Base-by-base conservation (phyloP, 2,329 filamentous ascomycete genomes). In the Fusarium chlamydosporum region DNA sequence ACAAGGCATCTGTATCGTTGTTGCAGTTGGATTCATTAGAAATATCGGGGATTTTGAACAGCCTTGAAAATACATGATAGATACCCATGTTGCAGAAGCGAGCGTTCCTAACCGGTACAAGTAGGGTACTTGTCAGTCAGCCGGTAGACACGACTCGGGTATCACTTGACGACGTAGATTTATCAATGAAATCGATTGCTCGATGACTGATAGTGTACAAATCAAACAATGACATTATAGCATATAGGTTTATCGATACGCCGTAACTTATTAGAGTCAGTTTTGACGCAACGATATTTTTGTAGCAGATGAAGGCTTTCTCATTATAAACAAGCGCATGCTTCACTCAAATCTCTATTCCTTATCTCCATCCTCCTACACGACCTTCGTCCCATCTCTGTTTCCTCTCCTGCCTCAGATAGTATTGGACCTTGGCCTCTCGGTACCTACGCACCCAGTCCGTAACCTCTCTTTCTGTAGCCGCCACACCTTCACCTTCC, bases 301-400 rank as follows among this genome's bases (percentile, higher is more conserved):
- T 11, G 27, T 10, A 16, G 34, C 33, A 38, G n/a, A 12, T 12
- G 9, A 26, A 50, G 23, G 5, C n/a, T 7, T 29, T 18, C 10
- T 18, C 6, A n/a, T 18, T 15, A 27, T 27, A 41, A 43, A 6
- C n/a, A 20, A 48, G 23, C 35, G 35, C 38, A 23, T 23, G 27
- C 10, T 45, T 31, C 33, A 27, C 46, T 42, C 38, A 45, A 27
- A 15, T 53, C 31, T 34, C 13, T 15, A 42, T 18, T 38, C 18
- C 18, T 56, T 27, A 95, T 75, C 95, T 88, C 96, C 96, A 98
- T 1, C 96, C 96, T 12, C 95, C 95, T 34, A 98, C 95, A 71
- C 95, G 86, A 26, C 95, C 94, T 80, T 98, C 95, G 77, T 98
- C 96, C 96, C 96, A 98, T 73, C 96, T 86, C 74, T 94, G 92